Conservation (phyloP, 352 stramenopile genomes). For the Globisporangium spinosum region DNA sequence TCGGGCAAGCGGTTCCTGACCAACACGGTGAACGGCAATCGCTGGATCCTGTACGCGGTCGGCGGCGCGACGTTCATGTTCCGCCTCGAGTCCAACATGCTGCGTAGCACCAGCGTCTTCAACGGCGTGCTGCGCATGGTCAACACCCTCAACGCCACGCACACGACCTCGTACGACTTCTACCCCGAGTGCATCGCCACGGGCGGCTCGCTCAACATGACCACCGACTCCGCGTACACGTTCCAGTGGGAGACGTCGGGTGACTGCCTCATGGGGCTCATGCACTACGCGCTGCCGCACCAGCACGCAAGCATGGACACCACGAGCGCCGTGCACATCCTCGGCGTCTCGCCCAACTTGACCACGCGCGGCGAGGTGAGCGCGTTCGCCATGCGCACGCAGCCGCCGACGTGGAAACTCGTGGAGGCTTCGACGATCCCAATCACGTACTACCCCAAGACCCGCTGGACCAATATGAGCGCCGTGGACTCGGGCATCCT, state of each 20-base stretch:
- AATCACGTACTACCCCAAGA: conserved; percentile 57
- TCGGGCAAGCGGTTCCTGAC: conserved; percentile 46
- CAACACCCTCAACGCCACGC: conserved; percentile 30
- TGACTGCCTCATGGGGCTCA: conserved; percentile 47
- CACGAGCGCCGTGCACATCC: conserved; percentile 28
- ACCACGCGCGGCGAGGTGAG: conserved; percentile 56
- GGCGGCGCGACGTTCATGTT: conserved; percentile 30
- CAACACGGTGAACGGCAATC: conserved; percentile 41
- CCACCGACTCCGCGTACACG: conserved; percentile 42
- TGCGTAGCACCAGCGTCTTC: conserved; percentile 33
- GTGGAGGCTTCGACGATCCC: conserved; percentile 39
- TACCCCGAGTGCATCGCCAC: conserved; percentile 68
- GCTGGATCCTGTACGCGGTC: conserved; percentile 58
- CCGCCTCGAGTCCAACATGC: conserved; percentile 40
- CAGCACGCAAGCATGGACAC: conserved; percentile 47
- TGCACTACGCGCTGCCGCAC: conserved; percentile 63
- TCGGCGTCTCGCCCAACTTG: conserved; percentile 42
- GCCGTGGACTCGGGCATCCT: conserved; percentile 27
- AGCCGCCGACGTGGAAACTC: conserved; percentile 41
- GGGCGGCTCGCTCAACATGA: conserved; percentile 38
- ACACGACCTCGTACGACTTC: conserved; percentile 50
- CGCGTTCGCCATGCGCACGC: conserved; percentile 42
- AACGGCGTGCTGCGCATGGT: conserved; percentile 45
- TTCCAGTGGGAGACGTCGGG: conserved; percentile 62
- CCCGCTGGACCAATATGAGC: conserved; percentile 27